Percentiles rank a stretch among this genome's conserved stretches.
These are phyloP conservation scores for Saksenaea oblongispora DNA, from an alignment of 371 early-diverging fungal species.

Conservation along the genomic window DNA sequence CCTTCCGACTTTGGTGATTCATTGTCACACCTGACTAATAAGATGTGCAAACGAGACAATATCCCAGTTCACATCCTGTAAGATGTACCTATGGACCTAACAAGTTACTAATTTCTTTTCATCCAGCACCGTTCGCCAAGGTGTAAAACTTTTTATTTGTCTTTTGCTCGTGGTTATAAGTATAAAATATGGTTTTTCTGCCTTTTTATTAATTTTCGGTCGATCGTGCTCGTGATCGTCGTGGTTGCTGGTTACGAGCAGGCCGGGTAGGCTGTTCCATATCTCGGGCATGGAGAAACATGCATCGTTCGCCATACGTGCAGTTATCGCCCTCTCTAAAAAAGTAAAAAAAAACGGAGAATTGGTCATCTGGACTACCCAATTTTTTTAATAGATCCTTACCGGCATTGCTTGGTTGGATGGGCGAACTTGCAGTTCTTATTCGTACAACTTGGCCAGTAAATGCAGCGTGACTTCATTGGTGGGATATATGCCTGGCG, in stretches of 20 bases:
- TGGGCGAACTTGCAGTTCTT: slow-evolving; percentile 62
- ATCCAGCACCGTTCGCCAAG: background rate
- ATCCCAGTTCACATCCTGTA: too few relatives aligned
- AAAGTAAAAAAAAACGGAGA: background rate
- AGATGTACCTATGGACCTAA: too few relatives aligned
- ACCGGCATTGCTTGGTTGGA: slow-evolving; percentile 53
- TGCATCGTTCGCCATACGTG: slow-evolving; percentile 49
- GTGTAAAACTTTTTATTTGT: background rate
- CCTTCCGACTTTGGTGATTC: too few relatives aligned
- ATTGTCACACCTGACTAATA: too few relatives aligned
- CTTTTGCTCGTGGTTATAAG: background rate
- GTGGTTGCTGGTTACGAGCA: background rate
- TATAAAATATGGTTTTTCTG: background rate
- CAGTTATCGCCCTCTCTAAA: slow-evolving; percentile 50
- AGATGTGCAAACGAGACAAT: too few relatives aligned
- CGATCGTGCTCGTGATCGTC: slow-evolving; percentile 2
- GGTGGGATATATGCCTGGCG: slow-evolving; percentile 33
- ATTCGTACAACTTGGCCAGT: slow-evolving; percentile 63
- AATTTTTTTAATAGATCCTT: slow-evolving; percentile 11
- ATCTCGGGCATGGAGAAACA: slow-evolving; percentile 55
- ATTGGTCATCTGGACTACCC: background rate
- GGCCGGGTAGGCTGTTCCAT: background rate
- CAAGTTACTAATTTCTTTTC: background rate
- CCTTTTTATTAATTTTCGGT: background rate
- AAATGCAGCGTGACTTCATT: slow-evolving; percentile 53